Evolutionary conservation across 768 basidiomycete species (phyloP).

Genomic region (Cystobasidium onofrii): DNA sequence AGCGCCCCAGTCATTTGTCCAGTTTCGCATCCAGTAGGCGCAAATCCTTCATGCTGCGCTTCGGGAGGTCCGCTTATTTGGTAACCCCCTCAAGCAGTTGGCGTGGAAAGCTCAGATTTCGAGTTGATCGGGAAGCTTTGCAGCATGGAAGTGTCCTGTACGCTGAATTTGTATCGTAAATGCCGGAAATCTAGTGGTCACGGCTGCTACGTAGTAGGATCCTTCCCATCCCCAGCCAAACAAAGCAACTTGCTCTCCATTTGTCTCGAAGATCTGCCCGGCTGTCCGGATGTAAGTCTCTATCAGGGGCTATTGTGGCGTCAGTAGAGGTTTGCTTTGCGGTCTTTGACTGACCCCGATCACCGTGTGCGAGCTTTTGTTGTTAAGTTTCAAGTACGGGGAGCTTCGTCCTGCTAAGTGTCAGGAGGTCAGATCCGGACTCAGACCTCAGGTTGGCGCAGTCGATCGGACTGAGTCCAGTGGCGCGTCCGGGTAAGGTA

Average conservation of each 20-base stretch:
- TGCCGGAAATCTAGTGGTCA: background rate
- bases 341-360: background rate
- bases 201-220: background rate
- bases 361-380: background rate
- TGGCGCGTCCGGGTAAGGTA: no score
- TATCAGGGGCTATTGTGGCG: background rate
- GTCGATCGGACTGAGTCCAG: no score
- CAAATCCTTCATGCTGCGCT: no score
- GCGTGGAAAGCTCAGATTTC: no score
- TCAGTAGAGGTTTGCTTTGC: background rate
- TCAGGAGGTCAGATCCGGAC: no score
- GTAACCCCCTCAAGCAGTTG: no score
- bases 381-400: no score
- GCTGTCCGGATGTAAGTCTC: background rate
- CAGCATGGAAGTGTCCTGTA: background rate
- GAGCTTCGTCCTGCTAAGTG: no score
- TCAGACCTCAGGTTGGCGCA: no score
- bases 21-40: no score
- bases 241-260: background rate
- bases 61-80: no score
- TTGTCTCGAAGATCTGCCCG: slow-evolving; percentile 4
- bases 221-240: background rate
- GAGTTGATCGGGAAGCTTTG: background rate
- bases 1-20: no score
- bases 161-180: background rate